A percentile compares a stretch with the other conserved stretches of the same genome.
phyloP scores from a whole-genome alignment of 1,284 basidiomycete species.

The Stygiomarasmius scandens region DNA sequence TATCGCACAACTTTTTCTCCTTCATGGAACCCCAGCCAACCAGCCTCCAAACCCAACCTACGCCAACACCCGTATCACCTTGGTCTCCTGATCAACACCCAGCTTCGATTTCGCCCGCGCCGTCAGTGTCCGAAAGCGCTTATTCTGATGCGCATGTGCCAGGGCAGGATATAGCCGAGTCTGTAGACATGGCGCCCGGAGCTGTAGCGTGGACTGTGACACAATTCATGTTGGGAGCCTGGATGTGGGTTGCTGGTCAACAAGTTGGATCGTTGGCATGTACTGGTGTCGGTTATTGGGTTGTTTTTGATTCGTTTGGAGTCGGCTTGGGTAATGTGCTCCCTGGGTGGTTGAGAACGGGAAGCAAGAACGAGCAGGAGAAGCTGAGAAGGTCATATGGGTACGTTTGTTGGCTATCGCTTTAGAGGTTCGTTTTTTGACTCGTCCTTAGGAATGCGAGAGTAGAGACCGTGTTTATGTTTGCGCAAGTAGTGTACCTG shows the following conservation, averaged over 20 bases:
- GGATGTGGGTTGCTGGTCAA: constrained; percentile 92
- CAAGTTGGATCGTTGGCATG: constrained; percentile 84
- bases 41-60: constrained; percentile 49
- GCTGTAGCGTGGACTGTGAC: constrained; percentile 23
- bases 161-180: background rate
- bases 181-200: background rate
- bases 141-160: background rate
- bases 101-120: constrained; percentile 9
- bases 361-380: constrained; percentile 21
- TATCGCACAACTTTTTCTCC: constrained; percentile 93
- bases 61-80: constrained; percentile 53
- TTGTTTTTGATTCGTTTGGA: constrained; percentile 92
- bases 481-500: constrained; percentile 87
- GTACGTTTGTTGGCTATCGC: constrained; percentile 58
- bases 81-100: constrained; percentile 52
- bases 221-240: constrained; percentile 67
- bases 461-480: constrained; percentile 78
- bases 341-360: constrained; percentile 38
- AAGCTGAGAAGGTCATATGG: constrained; percentile 59
- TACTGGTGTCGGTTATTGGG: constrained; percentile 93
- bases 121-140: background rate
- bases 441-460: constrained; percentile 61
- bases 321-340: constrained; percentile 62
- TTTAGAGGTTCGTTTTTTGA: constrained; percentile 1
- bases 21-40: constrained; percentile 68